phyloP scores from a whole-genome alignment of 176 grass and related monocot genomes.

The Ananas comosus region DNA sequence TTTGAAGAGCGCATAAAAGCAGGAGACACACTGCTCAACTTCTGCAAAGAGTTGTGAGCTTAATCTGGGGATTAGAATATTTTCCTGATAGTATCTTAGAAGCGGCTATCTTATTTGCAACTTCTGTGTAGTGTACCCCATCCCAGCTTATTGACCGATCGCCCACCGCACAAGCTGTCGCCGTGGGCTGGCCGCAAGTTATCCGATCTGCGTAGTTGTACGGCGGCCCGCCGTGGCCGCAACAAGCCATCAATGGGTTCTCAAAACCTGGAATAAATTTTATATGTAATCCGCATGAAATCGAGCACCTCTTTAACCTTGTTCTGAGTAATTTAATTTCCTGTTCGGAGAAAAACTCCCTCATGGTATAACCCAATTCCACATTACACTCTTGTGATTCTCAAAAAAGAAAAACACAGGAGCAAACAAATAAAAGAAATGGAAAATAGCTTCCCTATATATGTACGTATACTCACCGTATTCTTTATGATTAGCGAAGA shows the following conservation, averaged over 20 bases:
- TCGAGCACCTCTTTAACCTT: not conserved
- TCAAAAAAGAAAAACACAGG: too few relatives aligned
- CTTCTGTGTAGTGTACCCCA: slow-evolving; percentile 35
- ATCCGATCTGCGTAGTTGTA: slow-evolving; percentile 27
- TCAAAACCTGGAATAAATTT: slow-evolving; percentile 27
- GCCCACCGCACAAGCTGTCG: slow-evolving; percentile 24
- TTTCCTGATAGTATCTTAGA: slow-evolving; percentile 25
- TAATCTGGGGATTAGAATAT: slow-evolving; percentile 24
- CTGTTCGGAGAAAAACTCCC: too few relatives aligned
- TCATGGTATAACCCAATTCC: too few relatives aligned
- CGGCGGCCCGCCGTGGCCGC: slow-evolving; percentile 27
- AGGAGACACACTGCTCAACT: not conserved
- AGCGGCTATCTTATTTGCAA: slow-evolving; percentile 25
- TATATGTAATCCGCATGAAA: not conserved
- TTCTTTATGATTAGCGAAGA: slow-evolving; percentile 40
- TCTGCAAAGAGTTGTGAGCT: slow-evolving; percentile 19
- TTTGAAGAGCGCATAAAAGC: too few relatives aligned
- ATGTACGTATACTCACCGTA: slow-evolving; percentile 16
- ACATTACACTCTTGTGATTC: too few relatives aligned
- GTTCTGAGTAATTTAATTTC: not conserved
- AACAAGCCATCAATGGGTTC: slow-evolving; percentile 38
- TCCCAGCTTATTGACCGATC: slow-evolving; percentile 39
- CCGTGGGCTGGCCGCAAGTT: slow-evolving; percentile 21
- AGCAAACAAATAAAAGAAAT: too few relatives aligned
- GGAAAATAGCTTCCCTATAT: too few relatives aligned